Evolutionary conservation across 2,329 filamentous ascomycete species (phyloP), one percentile per base, ranked within the genome.

Genomic region (Xylaria hypoxylon): DNA sequence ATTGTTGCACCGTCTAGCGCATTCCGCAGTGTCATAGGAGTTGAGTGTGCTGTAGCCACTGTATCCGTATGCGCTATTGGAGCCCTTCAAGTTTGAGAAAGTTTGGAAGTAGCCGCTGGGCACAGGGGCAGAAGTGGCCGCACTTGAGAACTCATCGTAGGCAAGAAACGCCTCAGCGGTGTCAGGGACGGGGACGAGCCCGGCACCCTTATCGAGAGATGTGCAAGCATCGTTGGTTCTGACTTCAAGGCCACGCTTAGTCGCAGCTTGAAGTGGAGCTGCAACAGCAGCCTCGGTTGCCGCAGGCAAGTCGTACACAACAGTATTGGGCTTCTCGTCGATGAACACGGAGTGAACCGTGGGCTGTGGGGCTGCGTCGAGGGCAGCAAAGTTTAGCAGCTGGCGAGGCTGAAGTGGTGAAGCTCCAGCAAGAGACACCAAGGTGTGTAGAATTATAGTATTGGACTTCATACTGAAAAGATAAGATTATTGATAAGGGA

Each of bases 321-420:
- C 70, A 10, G 71, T 69, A 42, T 75, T 69, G 31, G 75, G 66
- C 13, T 72, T 70, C n/a, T 73, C 72, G 8, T 71, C 73, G 11
- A 77, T 62, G 17, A 75, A 74, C 28, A 78, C 72, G 38, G 76
- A 72, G 33, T 72, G 70, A 2, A 73, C 55, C 11, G 72, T 70
- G 24, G 75, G 75, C 47, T 76, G 69, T 5, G 79, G 76, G 11
- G 75, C 73, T 33, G 74, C 59, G 65, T 79, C 75, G 55, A 80
- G 76, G 6, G 70, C 60, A 17, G 70, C 73, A 38, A 79, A 75
- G 63, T 82, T 76, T 56, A 82, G 79, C 7, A 71, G 66, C 62
- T 79, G 78, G 50, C 77, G 77, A 48, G 67, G 70, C 26, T 66
- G 60, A 17, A 74, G 68, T 10, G 70, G 65, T 19, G 69, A 69